Base-by-base conservation (phyloP, 2,329 filamentous ascomycete genomes). In the Pseudocercospora eumusae region DNA sequence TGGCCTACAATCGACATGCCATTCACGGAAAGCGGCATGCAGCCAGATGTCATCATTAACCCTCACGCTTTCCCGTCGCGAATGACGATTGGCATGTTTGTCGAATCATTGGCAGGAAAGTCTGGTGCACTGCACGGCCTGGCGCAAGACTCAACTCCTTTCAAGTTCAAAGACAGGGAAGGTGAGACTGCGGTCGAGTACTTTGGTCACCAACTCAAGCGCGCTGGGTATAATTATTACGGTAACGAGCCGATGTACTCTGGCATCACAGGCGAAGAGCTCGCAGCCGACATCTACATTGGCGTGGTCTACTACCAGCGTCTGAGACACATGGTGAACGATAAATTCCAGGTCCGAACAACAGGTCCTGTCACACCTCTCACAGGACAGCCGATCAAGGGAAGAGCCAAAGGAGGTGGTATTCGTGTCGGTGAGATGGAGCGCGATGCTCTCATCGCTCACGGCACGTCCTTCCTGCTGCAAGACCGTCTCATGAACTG, bases 371-470 rank as follows among this genome's bases (percentile, higher is more conserved):
- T 97, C 47, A 95, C 95, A 59, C 86, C 89, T 23, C 86, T 95
- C 15, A 98, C 93, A 0, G 93, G 93, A 31, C 95, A 99, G 76
- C 95, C 95, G 44, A 95, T 99, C 82, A 97, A 98, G 82, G 95
- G 95, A 67, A 85, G 95, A 76, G 95, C 96, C 76, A 91, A 93
- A 78, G 95, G 93, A 74, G 95, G 95, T 80, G 95, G 95, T 88
- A 97, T 99, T 75, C 92, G 95, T 83, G 93, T 99, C 28, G 95
- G 95, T 78, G 95, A 99, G 79, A 99, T 99, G 95, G 95, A 99
- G 80, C 90, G 95, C 68, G 95, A 99, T 77, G 91, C 93, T 3
- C 83, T 99, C 21, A 85, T 99, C 61, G 95, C 95, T 4, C 95
- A 99, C 82, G 95, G 95, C 23, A 95, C 93, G 1, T 93, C 93